Evolutionary conservation across 345 rosid genomes (phyloP).

Genomic region (Salix brachista): DNA sequence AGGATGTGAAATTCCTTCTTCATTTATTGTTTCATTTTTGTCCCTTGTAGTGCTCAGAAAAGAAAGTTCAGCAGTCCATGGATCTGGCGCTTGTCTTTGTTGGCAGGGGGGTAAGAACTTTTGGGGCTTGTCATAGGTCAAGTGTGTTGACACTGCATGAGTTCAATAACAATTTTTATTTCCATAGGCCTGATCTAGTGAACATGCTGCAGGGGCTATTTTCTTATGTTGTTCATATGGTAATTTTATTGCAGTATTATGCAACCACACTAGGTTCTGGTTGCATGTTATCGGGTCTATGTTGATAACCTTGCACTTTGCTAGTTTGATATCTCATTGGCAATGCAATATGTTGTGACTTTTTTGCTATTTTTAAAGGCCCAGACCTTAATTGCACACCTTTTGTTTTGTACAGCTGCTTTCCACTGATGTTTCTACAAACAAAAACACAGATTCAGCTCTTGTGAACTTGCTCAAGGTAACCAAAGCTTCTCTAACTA

Average conservation of each 20-base stretch:
- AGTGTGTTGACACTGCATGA: background rate
- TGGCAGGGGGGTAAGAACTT: conserved; percentile 75
- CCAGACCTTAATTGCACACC: conserved; percentile 8
- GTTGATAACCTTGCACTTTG: background rate
- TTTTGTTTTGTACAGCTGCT: conserved; percentile 46
- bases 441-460: conserved; percentile 43
- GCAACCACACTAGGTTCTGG: too few relatives aligned
- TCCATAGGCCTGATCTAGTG: background rate
- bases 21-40: too few relatives aligned
- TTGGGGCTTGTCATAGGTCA: too few relatives aligned
- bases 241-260: background rate
- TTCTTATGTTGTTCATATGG: background rate
- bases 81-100: conserved; percentile 83
- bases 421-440: conserved; percentile 64
- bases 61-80: conserved; percentile 46
- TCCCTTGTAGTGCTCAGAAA: conserved; percentile 55
- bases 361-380: background rate
- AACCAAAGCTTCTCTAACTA: conserved; percentile 12
- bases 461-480: conserved; percentile 74
- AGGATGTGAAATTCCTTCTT: background rate
- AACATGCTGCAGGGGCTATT: background rate
- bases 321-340: background rate
- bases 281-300: background rate
- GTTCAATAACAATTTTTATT: background rate
- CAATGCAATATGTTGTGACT: background rate